Evolutionary conservation across 768 basidiomycete genomes (phyloP), one percentile per base, ranked within the genome.

Genomic region (Rhizopogon vesiculosus): DNA sequence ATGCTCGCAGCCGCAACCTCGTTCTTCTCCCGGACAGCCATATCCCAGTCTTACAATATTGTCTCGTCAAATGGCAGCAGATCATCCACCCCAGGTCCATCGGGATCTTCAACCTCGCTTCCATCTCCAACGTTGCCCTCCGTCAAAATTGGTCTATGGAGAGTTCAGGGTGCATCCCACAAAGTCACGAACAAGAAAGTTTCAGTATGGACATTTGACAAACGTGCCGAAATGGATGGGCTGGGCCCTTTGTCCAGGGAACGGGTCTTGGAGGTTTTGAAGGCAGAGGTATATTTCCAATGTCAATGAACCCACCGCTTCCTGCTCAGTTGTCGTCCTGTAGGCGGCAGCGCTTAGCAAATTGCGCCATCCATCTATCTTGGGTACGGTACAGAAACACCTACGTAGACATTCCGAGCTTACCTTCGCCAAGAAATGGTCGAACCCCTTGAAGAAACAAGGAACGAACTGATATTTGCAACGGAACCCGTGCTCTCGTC

Each of bases 381-480:
- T 99, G 56, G 91, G 91, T 91, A 64, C 54, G 74, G 58, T 28
- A 38, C 22, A 38, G 3, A 31, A 39, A 56, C 57, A 61, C 59
- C 45, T 40, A 38, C 16, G 41, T n/a, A 2, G 43, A 29, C 18
- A 22, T 51, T 18, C 40, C 39, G 41, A 42, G 54, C 54, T 60
- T 45, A 54, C 55, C 28, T 54, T 59, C 12, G 19, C 31, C 40
- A 69, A 93, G 96, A 98, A 75, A 91, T 98, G 87, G 94, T 96
- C 29, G 97, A 99, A 72, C 96, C 97, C 25, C 74, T 97, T 45
- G 94, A 98, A 66, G 96, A 99, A 71, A 89, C 94, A 0, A 78
- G 96, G 54, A 87, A 76, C 39, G 91, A 96, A 62, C 76, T 98
- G 41, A 84, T 87, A 41, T 98, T 98, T 65, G 96, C 95, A 7